Evolutionary conservation across 2,329 filamentous ascomycete species (phyloP).

Genomic region (Corynespora cassiicola): DNA sequence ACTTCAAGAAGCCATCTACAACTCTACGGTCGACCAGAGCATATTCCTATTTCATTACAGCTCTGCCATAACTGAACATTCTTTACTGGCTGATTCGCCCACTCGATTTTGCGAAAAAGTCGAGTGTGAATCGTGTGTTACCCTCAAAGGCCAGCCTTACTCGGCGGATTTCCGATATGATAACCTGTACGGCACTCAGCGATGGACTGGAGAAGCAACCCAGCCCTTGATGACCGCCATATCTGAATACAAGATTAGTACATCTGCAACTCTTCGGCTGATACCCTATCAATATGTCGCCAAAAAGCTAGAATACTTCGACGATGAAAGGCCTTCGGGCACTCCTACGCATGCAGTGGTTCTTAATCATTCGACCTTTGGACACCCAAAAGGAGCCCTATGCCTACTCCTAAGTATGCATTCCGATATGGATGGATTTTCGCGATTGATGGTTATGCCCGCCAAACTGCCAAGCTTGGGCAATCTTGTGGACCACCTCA

Average conservation of each 20-base stretch:
- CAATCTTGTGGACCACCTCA: slow-evolving; percentile 1
- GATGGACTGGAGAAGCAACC: slow-evolving; percentile 8
- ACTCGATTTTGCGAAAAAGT: slow-evolving; percentile 11
- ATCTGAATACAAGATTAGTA: slow-evolving; percentile 3
- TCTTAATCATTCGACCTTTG: slow-evolving; percentile 7
- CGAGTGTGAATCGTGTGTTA: slow-evolving; percentile 5
- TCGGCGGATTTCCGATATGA: slow-evolving; percentile 3
- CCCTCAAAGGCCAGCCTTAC: not conserved
- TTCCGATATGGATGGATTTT: not conserved
- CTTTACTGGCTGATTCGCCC: slow-evolving; percentile 11
- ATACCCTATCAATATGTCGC: slow-evolving; percentile 6
- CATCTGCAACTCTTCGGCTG: slow-evolving; percentile 8
- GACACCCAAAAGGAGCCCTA: slow-evolving; percentile 6
- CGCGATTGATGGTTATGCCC: slow-evolving; percentile 2
- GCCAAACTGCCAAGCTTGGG: slow-evolving; percentile 2
- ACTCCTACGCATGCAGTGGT: slow-evolving; percentile 8
- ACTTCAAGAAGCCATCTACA: slow-evolving; percentile 15
- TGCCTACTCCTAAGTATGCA: slow-evolving; percentile 3
- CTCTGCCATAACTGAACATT: slow-evolving; percentile 2
- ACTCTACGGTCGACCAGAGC: slow-evolving; percentile 13
- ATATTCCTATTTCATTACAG: slow-evolving; percentile 15
- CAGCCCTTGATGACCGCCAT: slow-evolving; percentile 10
- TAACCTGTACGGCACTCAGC: slow-evolving; percentile 2
- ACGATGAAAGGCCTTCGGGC: not conserved
- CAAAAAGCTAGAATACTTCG: slow-evolving; percentile 1